Evolutionary conservation across 345 rosid genomes (phyloP), one percentile per base, ranked within the genome.

Genomic region (Populus davidiana): DNA sequence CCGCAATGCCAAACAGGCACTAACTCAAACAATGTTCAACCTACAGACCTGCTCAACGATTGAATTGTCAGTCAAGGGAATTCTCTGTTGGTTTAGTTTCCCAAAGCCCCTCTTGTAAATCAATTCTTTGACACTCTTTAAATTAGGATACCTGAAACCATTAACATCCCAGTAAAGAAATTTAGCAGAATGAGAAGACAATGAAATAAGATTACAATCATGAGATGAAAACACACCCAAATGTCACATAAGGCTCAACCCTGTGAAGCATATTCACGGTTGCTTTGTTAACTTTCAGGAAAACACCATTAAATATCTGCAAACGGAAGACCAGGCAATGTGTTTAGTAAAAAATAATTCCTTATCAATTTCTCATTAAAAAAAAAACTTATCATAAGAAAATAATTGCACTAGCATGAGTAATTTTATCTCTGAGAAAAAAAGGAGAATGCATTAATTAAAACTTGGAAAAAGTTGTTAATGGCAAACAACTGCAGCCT

Each of bases 261-360:
- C 96, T 82, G 73, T 88, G 97, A 71, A 92, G 88, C 98, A 91
- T 92, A 81, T 90, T 90, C 78, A 88, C 31, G 3, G 91, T 88
- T 12, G 91, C 93, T 69, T 88, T 86, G 80, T 85, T 90, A 8
- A 89, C 97, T 82, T 94, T 94, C 7, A 92, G 90, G 78, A 94
- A 94, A 61, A 92, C 97, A 41, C 98, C 97, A 69, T 92, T 92
- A 81, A 94, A 92, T 75, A 94, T 92, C 94, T 94, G 80, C 49
- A 77, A 18, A 59, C 16, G 21, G 16, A 59, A 59, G 29, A 59
- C 5, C 16, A 59, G 64, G 6, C 5, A 59, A 59, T 52, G 3
- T 18, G n/a, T 18, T 52, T 7, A 20, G 21, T 18, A 3, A 18
- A 18, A 52, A 20, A 52, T 9, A 23, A 59, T 23, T 56, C 63